phyloP scores from a whole-genome alignment of 805 yeast species.

The Yarrowia keelungensis region DNA sequence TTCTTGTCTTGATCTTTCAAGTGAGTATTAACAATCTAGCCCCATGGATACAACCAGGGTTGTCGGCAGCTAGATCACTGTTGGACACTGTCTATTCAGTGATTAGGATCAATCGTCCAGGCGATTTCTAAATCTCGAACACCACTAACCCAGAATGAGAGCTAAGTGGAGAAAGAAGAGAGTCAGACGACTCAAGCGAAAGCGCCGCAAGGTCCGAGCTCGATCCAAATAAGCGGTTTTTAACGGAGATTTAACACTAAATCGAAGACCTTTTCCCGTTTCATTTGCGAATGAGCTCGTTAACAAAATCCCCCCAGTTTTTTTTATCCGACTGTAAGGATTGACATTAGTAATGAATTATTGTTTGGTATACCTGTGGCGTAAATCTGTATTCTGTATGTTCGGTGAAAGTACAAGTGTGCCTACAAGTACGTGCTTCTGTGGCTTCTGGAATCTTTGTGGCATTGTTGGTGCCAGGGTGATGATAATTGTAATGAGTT shows the following conservation, averaged over 20 bases:
- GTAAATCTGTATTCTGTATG: not conserved
- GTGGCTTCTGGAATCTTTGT: too few relatives aligned
- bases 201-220: slow-evolving; percentile 99
- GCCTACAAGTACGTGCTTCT: too few relatives aligned
- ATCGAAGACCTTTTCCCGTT: slow-evolving; percentile 36
- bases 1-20: slow-evolving; percentile 39
- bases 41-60: too few relatives aligned
- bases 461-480: too few relatives aligned
- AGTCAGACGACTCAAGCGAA: slow-evolving; percentile 99
- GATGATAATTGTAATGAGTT: too few relatives aligned
- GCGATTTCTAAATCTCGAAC: not conserved
- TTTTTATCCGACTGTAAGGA: slow-evolving; percentile 32
- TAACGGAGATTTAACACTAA: slow-evolving; percentile 30
- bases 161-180: slow-evolving; percentile 99
- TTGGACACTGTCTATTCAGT: too few relatives aligned
- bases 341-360: slow-evolving; percentile 37
- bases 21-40: slow-evolving; percentile 12
- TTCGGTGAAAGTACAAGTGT: too few relatives aligned
- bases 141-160: slow-evolving; percentile 43
- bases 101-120: too few relatives aligned
- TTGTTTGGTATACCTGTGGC: slow-evolving; percentile 11
- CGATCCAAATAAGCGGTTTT: slow-evolving; percentile 55
- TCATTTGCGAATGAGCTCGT: slow-evolving; percentile 31
- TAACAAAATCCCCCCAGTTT: slow-evolving; percentile 29
- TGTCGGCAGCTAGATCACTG: too few relatives aligned